These are phyloP conservation scores for Claviceps quebecensis DNA, from an alignment of 2,329 filamentous ascomycete genomes.

Conservation along the genomic window DNA sequence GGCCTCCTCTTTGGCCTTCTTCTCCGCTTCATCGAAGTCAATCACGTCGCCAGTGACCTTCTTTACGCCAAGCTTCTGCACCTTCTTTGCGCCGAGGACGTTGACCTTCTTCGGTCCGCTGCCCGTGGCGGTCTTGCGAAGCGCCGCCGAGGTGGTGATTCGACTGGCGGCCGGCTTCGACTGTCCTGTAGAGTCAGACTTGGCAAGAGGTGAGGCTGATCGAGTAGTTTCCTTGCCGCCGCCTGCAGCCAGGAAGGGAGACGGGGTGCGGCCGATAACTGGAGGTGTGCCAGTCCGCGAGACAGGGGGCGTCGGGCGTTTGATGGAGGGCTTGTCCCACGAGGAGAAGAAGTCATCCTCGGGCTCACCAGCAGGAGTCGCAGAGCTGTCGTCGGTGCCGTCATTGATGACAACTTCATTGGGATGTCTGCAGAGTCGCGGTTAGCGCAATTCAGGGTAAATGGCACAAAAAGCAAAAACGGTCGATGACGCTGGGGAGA, in stretches of 20 bases:
- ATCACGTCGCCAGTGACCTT: constrained; percentile 71
- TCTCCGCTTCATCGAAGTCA: constrained; percentile 95
- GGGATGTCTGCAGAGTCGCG: constrained; percentile 47
- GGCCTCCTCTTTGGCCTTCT: constrained; percentile 92
- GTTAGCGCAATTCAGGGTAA: constrained; percentile 12
- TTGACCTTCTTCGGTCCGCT: constrained; percentile 64
- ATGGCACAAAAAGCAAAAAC: not conserved
- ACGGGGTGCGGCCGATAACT: constrained; percentile 64
- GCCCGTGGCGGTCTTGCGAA: constrained; percentile 57
- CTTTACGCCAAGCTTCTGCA: constrained; percentile 78
- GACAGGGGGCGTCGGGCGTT: constrained; percentile 84
- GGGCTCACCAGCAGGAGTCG: constrained; percentile 67
- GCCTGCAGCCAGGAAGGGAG: constrained; percentile 76
- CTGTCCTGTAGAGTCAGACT: constrained; percentile 40
- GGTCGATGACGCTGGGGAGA: not conserved
- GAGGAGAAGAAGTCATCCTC: constrained; percentile 98
- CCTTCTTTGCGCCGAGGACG: constrained; percentile 76
- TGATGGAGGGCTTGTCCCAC: constrained; percentile 96
- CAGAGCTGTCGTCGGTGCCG: constrained; percentile 50
- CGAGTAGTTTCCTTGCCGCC: constrained; percentile 55
- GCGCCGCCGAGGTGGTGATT: constrained; percentile 63
- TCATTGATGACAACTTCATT: constrained; percentile 78
- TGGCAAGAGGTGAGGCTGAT: constrained; percentile 68
- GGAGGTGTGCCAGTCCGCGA: constrained; percentile 82
- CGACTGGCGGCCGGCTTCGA: constrained; percentile 51